Evolutionary conservation across 257 asterid genomes (phyloP), one percentile per base, ranked within the genome.

Genomic region (Paraleonurus japonicus): DNA sequence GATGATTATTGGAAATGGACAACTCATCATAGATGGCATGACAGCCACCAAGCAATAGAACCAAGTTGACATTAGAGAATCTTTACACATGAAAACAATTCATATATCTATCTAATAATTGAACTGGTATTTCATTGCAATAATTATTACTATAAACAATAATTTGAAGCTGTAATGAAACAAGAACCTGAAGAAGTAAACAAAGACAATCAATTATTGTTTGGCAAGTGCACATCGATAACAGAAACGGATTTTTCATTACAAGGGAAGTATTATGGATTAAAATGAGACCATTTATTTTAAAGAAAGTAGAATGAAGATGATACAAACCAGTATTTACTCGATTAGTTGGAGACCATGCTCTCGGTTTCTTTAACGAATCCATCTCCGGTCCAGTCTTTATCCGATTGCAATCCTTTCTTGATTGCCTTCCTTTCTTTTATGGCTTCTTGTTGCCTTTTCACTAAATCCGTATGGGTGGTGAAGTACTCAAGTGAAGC

Each of bases 331-430:
- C n/a, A 27, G 51, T 51, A 54, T 61, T 32, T 69, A 32, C 65
- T 23, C 33, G 28, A 72, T 85, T 70, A 89, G 80, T 92, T 89
- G 65, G 97, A 90, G 57, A 90, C 98, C 98, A 93, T 93, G 85
- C 92, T 91, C 75, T 93, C 96, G 3, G 92, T 80, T 80, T 90
- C 92, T 23, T 83, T 87, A 23, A 89, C 97, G 75, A 93, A 90
- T 45, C 97, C 96, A 70, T 90, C 97, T 23, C 96, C 98, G 0
- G 98, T 93, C 98, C 98, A 93, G 85, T 93, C 98, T 79, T 83
- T 86, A 73, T 93, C 98, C 6, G 98, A 93, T 69, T 83, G 86
- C 81, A 86, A 74, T 1, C 97, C 98, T 83, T 90, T 80, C 82
- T 83, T 86, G 78, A 81, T 76, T 2, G 95, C 95, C 79, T 81